Conservation (phyloP, 2,329 filamentous ascomycete species). For the Colletotrichum viniferum region DNA sequence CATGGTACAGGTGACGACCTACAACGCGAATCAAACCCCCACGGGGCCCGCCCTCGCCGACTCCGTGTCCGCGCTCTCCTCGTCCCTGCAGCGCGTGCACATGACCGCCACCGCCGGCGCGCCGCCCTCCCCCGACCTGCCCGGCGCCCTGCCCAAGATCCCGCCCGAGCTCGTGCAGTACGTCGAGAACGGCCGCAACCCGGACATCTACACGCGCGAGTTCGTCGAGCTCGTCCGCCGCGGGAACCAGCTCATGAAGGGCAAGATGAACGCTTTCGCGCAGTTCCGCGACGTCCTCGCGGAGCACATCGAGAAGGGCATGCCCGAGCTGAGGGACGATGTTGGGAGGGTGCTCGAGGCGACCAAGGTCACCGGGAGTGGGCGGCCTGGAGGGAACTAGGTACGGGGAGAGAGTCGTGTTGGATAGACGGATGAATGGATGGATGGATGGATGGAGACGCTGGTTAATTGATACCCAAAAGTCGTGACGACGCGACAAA, state of each 20-base stretch:
- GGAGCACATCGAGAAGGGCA: conserved; percentile 57
- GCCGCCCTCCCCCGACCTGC: conserved; percentile 16
- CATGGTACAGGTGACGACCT: conserved; percentile 66
- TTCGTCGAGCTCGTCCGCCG: conserved; percentile 72
- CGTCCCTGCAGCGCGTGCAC: conserved; percentile 42
- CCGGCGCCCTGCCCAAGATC: conserved; percentile 50
- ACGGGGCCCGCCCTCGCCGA: conserved; percentile 17
- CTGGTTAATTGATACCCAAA: not conserved
- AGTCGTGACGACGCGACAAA: not conserved
- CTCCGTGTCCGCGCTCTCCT: conserved; percentile 37
- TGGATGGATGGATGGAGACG: not conserved
- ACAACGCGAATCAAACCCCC: conserved; percentile 48
- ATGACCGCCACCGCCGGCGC: conserved; percentile 39
- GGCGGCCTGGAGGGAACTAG: not conserved
- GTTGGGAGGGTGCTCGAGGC: conserved; percentile 54
- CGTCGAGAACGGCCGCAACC: conserved; percentile 74
- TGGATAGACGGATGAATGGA: not conserved
- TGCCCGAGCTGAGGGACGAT: conserved; percentile 64
- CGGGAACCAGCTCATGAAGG: conserved; percentile 69
- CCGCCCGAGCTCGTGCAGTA: conserved; percentile 70
- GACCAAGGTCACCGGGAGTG: conserved; percentile 32
- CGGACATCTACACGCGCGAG: conserved; percentile 76
- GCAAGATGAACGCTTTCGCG: conserved; percentile 66
- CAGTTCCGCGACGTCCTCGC: conserved; percentile 67
- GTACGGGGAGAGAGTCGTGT: not conserved